phyloP scores from a whole-genome alignment of 768 basidiomycete genomes.

The Pleurotus giganteus region DNA sequence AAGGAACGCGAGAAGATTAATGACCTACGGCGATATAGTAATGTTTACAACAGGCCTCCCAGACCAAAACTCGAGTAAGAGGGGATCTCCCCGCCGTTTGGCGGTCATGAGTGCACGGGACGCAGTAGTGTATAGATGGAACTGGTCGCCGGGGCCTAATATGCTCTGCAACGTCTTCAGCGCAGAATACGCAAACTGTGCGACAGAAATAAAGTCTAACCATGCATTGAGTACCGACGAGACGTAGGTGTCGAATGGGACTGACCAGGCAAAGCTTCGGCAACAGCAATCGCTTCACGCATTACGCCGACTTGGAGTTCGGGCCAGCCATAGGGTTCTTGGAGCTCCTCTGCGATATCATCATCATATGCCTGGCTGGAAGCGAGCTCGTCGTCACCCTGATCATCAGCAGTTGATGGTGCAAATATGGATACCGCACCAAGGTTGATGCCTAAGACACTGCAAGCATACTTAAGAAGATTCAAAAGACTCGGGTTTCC shows the following conservation, averaged over 20 bases:
- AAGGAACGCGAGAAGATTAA: constrained; percentile 11
- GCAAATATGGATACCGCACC: constrained; percentile 51
- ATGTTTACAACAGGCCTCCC: constrained; percentile 77
- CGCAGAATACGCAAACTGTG: constrained; percentile 87
- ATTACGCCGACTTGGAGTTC: constrained; percentile 93
- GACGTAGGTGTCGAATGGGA: constrained; percentile 2
- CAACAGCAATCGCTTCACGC: constrained; percentile 87
- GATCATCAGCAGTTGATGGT: not conserved
- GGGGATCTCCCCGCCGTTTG: constrained; percentile 71
- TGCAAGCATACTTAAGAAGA: constrained; percentile 73
- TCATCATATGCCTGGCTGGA: constrained; percentile 28
- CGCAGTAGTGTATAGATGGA: constrained; percentile 71
- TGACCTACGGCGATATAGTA: constrained; percentile 68
- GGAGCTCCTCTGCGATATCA: constrained; percentile 37
- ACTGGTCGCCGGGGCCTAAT: constrained; percentile 75
- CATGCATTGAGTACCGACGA: constrained; percentile 1
- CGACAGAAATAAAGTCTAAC: constrained; percentile 84
- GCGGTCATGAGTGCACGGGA: constrained; percentile 71
- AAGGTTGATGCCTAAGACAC: constrained; percentile 79
- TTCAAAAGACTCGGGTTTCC: constrained; percentile 83
- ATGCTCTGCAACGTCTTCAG: constrained; percentile 70
- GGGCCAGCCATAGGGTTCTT: constrained; percentile 84
- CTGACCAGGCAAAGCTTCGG: constrained; percentile 87
- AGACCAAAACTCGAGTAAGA: constrained; percentile 84
- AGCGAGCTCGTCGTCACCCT: not conserved